Base-by-base conservation (phyloP, 2,329 filamentous ascomycete genomes). In the Colletotrichum filicis region DNA sequence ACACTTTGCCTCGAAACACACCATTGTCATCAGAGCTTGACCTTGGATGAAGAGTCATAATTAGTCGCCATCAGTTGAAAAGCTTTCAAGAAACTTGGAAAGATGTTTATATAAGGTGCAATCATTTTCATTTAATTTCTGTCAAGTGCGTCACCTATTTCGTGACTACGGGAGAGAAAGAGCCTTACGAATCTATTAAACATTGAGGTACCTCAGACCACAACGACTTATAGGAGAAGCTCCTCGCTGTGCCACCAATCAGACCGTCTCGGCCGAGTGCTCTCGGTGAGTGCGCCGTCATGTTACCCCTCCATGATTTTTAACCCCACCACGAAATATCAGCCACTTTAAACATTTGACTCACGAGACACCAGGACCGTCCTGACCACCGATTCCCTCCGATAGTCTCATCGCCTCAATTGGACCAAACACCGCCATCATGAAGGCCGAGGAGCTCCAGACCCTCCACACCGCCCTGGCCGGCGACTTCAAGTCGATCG, bases 401-500 rank as follows among this genome's bases (percentile, higher is more conserved):
- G 68, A 63, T 53, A 37, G 53, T 55, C 28, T 46, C 58, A 73
- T 69, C 30, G 32, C 61, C 64, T 56, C 66, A 63, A 74, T 68
- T 71, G 60, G 66, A 73, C 59, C 58, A 59, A 64, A 62, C 49
- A 76, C 65, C 73, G 67, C 64, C 76, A 87, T 77, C 67, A 91
- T 91, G 89, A 90, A 90, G 84, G 80, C 83, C 76, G 86, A 89
- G 77, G 88, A 90, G 81, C 84, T 91, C 76, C 83, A 86, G 74
- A 82, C 85, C 68, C 82, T 91, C 62, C 84, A 87, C 73, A 83
- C 82, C 78, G 85, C 85, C 77, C 84, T 91, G 73, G 82, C 84
- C 73, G 87, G 86, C 52, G 94, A 98, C 83, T 97, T 97, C 85
- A 97, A 97, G 85, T 87, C 92, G 71, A 91, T 95, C 76, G 94